Evolutionary conservation across 2,329 filamentous ascomycete species (phyloP).

Genomic region (Didymella segeticola): DNA sequence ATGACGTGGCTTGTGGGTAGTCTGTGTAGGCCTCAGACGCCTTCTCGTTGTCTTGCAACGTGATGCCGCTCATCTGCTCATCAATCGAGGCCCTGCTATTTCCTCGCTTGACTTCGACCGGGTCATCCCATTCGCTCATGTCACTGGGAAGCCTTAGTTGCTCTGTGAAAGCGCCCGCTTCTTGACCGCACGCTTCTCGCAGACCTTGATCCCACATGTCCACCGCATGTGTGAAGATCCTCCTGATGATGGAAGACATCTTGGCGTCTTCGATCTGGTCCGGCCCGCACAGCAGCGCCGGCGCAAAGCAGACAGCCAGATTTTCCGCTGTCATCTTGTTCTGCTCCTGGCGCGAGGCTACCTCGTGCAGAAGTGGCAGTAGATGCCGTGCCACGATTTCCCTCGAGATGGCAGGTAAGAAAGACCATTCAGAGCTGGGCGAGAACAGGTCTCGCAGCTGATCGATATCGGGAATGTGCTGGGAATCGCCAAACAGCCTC

Average conservation of each 20-base stretch:
- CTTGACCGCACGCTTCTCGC: constrained; percentile 51
- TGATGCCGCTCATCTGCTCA: constrained; percentile 52
- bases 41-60: constrained; percentile 52
- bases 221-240: constrained; percentile 58
- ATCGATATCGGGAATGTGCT: constrained; percentile 50
- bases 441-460: constrained; percentile 56
- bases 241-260: constrained; percentile 59
- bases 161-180: constrained; percentile 45
- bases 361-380: constrained; percentile 57
- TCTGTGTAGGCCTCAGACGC: constrained; percentile 21
- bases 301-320: constrained; percentile 62
- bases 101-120: constrained; percentile 44
- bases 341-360: constrained; percentile 53
- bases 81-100: constrained; percentile 37
- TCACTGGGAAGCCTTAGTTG: constrained; percentile 51
- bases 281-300: constrained; percentile 59
- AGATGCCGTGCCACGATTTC: constrained; percentile 59
- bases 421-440: constrained; percentile 54
- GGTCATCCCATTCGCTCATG: constrained; percentile 57
- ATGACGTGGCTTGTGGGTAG: constrained; percentile 19
- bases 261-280: constrained; percentile 63
- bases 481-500: constrained; percentile 50
- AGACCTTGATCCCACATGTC: constrained; percentile 54
- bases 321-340: constrained; percentile 65
- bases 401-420: constrained; percentile 54